Evolutionary conservation across 2,329 filamentous ascomycete genomes (phyloP).

Genomic region (Stagonosporopsis cucurbitacearum): DNA sequence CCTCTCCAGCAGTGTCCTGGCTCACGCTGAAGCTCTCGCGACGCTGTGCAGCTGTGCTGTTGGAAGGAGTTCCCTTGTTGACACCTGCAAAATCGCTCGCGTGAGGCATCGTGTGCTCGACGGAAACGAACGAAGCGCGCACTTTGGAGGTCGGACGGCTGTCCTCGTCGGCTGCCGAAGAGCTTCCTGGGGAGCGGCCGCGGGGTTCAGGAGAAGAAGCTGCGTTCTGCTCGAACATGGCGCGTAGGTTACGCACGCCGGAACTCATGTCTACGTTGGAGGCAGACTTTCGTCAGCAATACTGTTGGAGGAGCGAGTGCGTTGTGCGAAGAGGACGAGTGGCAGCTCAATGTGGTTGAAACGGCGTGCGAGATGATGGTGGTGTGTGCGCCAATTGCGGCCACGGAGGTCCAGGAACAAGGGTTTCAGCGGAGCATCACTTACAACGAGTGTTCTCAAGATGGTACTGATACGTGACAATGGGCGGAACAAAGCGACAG

Average conservation of each 20-base stretch:
- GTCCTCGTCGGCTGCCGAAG: constrained; percentile 35
- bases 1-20: constrained; percentile 42
- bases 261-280: constrained; percentile 55
- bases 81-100: constrained; percentile 31
- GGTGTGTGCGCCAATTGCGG: constrained; percentile 27
- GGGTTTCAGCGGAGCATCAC: constrained; percentile 24
- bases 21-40: constrained; percentile 53
- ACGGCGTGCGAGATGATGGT: constrained; percentile 33
- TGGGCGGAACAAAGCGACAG: constrained; percentile 5
- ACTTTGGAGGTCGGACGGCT: constrained; percentile 53
- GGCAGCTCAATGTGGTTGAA: constrained; percentile 20
- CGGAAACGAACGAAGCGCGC: constrained; percentile 57
- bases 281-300: constrained; percentile 36
- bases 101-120: constrained; percentile 50
- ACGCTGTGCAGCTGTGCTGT: constrained; percentile 43
- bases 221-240: constrained; percentile 55
- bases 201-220: constrained; percentile 51
- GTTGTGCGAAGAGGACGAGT: constrained; percentile 25
- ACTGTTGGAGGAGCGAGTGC: constrained; percentile 21
- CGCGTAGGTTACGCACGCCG: constrained; percentile 57
- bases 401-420: constrained; percentile 25
- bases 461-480: constrained; percentile 15
- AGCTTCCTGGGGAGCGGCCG: constrained; percentile 53
- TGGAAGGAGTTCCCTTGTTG: constrained; percentile 36
- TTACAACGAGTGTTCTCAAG: constrained; percentile 26